Conservation (phyloP, 345 rosid species). For the Populus tremula region DNA sequence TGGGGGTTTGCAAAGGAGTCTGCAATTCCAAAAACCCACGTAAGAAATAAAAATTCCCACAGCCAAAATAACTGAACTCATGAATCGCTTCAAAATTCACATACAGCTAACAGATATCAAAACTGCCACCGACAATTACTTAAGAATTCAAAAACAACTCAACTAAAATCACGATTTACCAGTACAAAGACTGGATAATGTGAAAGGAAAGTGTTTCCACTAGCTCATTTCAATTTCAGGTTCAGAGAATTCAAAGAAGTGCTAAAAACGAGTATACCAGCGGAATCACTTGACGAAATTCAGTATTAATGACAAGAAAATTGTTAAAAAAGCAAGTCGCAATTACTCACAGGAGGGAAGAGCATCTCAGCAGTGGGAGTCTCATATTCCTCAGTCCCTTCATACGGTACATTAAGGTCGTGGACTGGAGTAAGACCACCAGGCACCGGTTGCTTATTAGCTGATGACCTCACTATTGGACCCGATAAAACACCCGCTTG, state of each 20-base stretch:
- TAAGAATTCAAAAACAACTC: background rate
- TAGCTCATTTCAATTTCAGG: background rate
- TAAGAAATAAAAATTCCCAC: background rate
- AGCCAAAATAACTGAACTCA: background rate
- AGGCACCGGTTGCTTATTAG: constrained; percentile 49
- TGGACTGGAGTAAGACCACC: constrained; percentile 76
- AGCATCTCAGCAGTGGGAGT: constrained; percentile 97
- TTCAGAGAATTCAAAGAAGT: background rate
- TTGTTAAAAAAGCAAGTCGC: background rate
- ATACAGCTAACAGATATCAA: background rate
- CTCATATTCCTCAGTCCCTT: constrained; percentile 90
- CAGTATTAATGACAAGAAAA: background rate
- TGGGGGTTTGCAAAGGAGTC: constrained; percentile 87
- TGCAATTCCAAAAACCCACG: constrained; percentile 26
- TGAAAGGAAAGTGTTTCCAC: background rate
- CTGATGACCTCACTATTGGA: constrained; percentile 68
- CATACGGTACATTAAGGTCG: constrained; percentile 95
- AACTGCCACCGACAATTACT: background rate
- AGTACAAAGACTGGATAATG: background rate
- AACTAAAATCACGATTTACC: background rate
- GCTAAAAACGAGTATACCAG: constrained; percentile 1
- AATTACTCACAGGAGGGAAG: constrained; percentile 72
- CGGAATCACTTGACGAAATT: background rate
- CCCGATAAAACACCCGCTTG: constrained; percentile 72
- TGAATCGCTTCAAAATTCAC: constrained; percentile 6